Evolutionary conservation across 768 basidiomycete species (phyloP), one percentile per base, ranked within the genome.

Genomic region (Pisolithus orientalis): DNA sequence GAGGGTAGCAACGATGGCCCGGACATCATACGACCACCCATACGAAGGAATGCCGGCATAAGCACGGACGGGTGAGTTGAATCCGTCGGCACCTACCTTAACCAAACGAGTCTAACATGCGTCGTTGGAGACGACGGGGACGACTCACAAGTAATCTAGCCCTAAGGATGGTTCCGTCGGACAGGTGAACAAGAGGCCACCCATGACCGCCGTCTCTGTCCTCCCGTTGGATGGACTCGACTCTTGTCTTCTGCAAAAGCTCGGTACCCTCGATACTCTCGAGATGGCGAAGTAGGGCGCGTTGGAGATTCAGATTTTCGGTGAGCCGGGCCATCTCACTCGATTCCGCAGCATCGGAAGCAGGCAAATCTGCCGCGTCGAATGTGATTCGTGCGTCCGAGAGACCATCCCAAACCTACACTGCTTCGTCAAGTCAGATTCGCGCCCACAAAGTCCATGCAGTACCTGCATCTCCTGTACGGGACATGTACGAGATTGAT

Each of bases 71-170:
- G 94, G 94, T 0, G 94, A 97, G 62, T 93, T 94, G 65, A 84
- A 85, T 4, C 96, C 96, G 62, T 98, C 96, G 5, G 96, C 95
- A 16, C 96, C 95, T 32, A 98, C 82, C 90, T 92, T 40, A 58
- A 17, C 16, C 37, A 47, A 49, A 46, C 24, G 11, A 48, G 44
- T 56, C 40, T 16, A 8, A 37, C 24, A 11, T 46, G 39, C 4
- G 13, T 43, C 7, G 6, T 8, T 29, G 8, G 21, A 16, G 11
- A 28, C 28, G 37, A 31, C 39, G 27, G 42, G 34, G 21, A 24
- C 27, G 49, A 72, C 78, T 70, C 59, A 93, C 90, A 52, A 96
- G 72, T 34, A 96, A 72, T 57, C 90, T 75, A 17, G 91, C 80
- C 53, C 86, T 75, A 25, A 95, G 70, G 21, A 74, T 75, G 44